phyloP scores from a whole-genome alignment of 495 filamentous ascomycete genomes.

The Penicillium waksmanii region DNA sequence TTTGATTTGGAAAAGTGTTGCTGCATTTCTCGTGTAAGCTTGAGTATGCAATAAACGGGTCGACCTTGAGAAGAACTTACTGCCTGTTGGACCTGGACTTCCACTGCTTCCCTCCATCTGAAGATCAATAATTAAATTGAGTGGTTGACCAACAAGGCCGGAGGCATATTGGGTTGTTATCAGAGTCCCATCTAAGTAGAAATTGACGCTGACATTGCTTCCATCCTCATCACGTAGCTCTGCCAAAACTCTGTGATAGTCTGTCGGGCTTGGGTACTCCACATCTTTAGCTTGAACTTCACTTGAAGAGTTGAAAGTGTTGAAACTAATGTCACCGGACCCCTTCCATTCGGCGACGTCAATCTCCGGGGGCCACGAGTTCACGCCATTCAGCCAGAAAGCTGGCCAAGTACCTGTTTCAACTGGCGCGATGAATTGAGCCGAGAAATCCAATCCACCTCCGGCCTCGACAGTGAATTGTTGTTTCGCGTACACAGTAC shows the following conservation, averaged over 20 bases:
- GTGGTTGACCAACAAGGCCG: conserved; percentile 49
- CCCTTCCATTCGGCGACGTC: conserved; percentile 68
- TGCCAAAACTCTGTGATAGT: conserved; percentile 54
- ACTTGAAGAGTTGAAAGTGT: conserved; percentile 61
- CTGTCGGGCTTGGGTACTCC: conserved; percentile 46
- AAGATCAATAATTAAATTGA: conserved; percentile 38
- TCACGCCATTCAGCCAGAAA: conserved; percentile 60
- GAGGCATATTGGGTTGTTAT: conserved; percentile 56
- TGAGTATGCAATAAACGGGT: background rate
- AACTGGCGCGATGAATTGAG: conserved; percentile 55
- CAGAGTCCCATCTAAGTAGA: conserved; percentile 55
- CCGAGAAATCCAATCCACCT: conserved; percentile 29
- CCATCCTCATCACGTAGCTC: conserved; percentile 59
- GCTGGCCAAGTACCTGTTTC: conserved; percentile 61
- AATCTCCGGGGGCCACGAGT: conserved; percentile 63
- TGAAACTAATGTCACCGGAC: conserved; percentile 62
- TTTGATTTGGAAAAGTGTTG: conserved; percentile 13
- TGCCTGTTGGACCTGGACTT: conserved; percentile 28
- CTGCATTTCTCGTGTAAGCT: background rate
- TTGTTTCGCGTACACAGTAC: conserved; percentile 33
- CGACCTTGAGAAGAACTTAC: conserved; percentile 17
- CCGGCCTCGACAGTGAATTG: conserved; percentile 28
- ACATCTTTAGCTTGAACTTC: conserved; percentile 51
- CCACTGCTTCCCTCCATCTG: conserved; percentile 38
- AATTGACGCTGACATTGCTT: conserved; percentile 53